Conservation (phyloP, 352 stramenopile genomes). For the Globisporangium emineosum region DNA sequence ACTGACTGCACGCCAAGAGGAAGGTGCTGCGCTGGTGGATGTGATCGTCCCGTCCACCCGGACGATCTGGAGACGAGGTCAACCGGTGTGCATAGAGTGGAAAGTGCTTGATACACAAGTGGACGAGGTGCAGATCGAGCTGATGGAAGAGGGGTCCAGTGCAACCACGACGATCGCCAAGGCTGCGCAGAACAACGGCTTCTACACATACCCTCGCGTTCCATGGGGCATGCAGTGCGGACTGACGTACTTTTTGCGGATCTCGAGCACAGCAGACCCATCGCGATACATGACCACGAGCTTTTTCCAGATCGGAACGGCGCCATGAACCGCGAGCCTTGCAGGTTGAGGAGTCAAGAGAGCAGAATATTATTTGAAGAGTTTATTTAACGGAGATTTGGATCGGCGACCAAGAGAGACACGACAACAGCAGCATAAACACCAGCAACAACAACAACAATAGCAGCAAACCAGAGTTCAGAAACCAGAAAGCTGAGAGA, state of each 20-base stretch:
- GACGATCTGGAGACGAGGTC: constrained; percentile 73
- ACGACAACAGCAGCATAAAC: not conserved
- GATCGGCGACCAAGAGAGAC: not conserved
- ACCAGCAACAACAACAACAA: not conserved
- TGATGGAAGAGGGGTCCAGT: constrained; percentile 58
- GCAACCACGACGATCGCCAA: constrained; percentile 65
- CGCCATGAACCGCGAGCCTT: constrained; percentile 14
- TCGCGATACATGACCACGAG: constrained; percentile 56
- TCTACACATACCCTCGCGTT: constrained; percentile 69
- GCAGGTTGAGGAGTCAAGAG: not conserved
- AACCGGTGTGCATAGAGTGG: constrained; percentile 73
- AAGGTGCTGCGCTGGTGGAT: constrained; percentile 39
- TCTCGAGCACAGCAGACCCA: constrained; percentile 39
- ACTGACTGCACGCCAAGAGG: constrained; percentile 28
- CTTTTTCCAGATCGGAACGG: constrained; percentile 70
- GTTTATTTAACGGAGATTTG: constrained; percentile 13
- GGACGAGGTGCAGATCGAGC: constrained; percentile 55
- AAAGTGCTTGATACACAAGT: constrained; percentile 53
- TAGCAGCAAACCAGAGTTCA: not conserved
- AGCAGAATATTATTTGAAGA: constrained; percentile 10
- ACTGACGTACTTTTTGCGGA: constrained; percentile 73
- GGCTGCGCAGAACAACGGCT: constrained; percentile 62
- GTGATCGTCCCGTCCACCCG: constrained; percentile 34
- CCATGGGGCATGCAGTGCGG: constrained; percentile 83
- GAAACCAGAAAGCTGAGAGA: not conserved